Conservation (phyloP, 805 yeast species). For the Saturnispora halmiae region DNA sequence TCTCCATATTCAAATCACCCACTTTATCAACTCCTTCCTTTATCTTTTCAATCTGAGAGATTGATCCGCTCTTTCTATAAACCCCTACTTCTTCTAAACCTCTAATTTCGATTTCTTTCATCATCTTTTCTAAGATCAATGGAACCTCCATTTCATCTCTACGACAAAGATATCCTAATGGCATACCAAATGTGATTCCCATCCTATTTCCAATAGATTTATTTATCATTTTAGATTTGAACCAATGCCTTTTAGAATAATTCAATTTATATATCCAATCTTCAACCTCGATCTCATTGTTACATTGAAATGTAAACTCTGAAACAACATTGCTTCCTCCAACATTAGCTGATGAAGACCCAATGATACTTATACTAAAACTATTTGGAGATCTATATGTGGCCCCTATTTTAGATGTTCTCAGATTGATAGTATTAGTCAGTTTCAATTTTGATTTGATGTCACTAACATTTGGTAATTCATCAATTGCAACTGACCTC, state of each 20-base stretch:
- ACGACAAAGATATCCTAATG: slow-evolving; percentile 64
- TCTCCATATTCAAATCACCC: slow-evolving; percentile 40
- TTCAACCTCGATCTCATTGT: slow-evolving; percentile 48
- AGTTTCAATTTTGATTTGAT: slow-evolving; percentile 43
- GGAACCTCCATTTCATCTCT: slow-evolving; percentile 63
- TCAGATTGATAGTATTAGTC: slow-evolving; percentile 36
- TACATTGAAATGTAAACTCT: slow-evolving; percentile 54
- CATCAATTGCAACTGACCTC: slow-evolving; percentile 37
- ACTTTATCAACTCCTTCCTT: slow-evolving; percentile 36
- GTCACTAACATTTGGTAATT: slow-evolving; percentile 39
- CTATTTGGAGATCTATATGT: slow-evolving; percentile 41
- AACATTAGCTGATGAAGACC: no score
- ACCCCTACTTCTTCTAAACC: slow-evolving; percentile 89
- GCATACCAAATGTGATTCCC: slow-evolving; percentile 68
- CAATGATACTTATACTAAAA: slow-evolving; percentile 36
- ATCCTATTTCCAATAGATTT: slow-evolving; percentile 12
- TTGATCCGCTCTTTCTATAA: slow-evolving; percentile 59
- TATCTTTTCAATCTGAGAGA: slow-evolving; percentile 37
- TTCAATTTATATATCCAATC: slow-evolving; percentile 59
- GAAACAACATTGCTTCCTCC: slow-evolving; percentile 30
- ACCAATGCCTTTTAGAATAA: slow-evolving; percentile 48
- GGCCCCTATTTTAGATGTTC: slow-evolving; percentile 39
- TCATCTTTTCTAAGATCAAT: slow-evolving; percentile 50
- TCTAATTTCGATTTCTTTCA: slow-evolving; percentile 71
- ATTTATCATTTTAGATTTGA: slow-evolving; percentile 32